Conservation (phyloP, 768 basidiomycete genomes). For the Suillus paluster region DNA sequence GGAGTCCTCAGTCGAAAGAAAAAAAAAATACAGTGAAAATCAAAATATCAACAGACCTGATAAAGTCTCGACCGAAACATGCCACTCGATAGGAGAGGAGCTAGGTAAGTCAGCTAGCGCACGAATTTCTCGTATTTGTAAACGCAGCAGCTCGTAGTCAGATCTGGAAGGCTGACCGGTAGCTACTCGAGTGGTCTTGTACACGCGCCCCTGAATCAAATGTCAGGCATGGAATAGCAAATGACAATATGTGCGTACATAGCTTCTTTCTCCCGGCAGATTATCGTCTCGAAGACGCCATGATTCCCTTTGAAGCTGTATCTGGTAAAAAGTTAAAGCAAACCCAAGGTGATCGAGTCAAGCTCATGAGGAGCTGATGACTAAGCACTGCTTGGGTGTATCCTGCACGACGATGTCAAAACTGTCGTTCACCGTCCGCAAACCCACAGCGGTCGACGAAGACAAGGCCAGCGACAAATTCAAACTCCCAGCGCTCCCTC, state of each 20-base stretch:
- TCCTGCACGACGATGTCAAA: constrained; percentile 34
- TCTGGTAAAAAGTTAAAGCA: too few species aligned
- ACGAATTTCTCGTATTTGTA: neutral
- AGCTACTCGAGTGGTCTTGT: too few species aligned
- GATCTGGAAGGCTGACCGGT: too few species aligned
- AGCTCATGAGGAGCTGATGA: neutral
- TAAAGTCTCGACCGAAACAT: neutral
- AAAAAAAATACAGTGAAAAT: neutral
- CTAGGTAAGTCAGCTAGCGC: neutral
- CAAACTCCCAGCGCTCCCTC: constrained; percentile 65
- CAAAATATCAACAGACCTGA: neutral
- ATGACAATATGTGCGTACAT: too few species aligned
- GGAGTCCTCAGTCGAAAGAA: neutral
- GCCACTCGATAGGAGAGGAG: neutral
- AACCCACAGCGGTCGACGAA: constrained; percentile 70
- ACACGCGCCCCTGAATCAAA: too few species aligned
- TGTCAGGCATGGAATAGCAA: too few species aligned
- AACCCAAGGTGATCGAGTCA: too few species aligned
- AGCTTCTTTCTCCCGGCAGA: too few species aligned
- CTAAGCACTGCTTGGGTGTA: neutral
- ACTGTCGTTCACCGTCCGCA: constrained; percentile 85
- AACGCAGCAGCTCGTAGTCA: neutral
- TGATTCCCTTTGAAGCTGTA: too few species aligned
- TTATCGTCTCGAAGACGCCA: too few species aligned
- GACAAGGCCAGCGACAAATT: constrained; percentile 64